Base-by-base conservation (phyloP, 1,284 basidiomycete genomes). In the Boletus mariae region DNA sequence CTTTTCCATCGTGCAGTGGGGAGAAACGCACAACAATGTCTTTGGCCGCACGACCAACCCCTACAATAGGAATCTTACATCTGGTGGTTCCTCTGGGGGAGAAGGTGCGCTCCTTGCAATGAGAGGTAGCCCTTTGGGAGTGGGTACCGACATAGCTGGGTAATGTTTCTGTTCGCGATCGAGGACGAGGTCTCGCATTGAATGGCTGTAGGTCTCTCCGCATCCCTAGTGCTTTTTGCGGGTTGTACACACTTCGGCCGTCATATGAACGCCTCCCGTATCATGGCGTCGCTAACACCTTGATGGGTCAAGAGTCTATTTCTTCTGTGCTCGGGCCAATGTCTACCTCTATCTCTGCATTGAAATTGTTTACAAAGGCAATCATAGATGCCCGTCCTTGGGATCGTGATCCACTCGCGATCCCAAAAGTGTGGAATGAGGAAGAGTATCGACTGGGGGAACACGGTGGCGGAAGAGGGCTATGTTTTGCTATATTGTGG, bases 271-370 rank as follows among this genome's bases (percentile, higher is more conserved):
- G 91, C 5, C 74, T 92, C 38, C 87, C 90, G 0, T 92, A 90
- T 57, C 71, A 71, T 45, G 89, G 87, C 2, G 77, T 80, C 0
- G 71, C 75, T 7, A 87, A 85, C 54, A 80, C 84, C 1, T 65
- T 88, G 50, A 79, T 83, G 56, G 90, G 89, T 5, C 85, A 88
- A 69, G 87, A 90, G 52, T 82, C 85, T 5, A 75, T 92, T 28
- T 75, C 75, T 1, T 90, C 86, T 1, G 86, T 91, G 44, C 76
- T 90, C 2, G 90, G 90, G 0, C 91, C 91, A 1, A 76, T 92
- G 61, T 74, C 84, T 3, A 75, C 76, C 17, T 80, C 77, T 11
- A 56, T 92, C 7, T 73, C 69, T 3, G 84, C 80, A 1, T 61
- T 92, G 48, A 84, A 84, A 59, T 59, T 77, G 1, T 91, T 91